A percentile compares a stretch with the other conserved stretches of the same genome.
Evolutionary conservation across 1,139 yeast species (phyloP).

Genomic region (Yamadazyma taylorii): DNA sequence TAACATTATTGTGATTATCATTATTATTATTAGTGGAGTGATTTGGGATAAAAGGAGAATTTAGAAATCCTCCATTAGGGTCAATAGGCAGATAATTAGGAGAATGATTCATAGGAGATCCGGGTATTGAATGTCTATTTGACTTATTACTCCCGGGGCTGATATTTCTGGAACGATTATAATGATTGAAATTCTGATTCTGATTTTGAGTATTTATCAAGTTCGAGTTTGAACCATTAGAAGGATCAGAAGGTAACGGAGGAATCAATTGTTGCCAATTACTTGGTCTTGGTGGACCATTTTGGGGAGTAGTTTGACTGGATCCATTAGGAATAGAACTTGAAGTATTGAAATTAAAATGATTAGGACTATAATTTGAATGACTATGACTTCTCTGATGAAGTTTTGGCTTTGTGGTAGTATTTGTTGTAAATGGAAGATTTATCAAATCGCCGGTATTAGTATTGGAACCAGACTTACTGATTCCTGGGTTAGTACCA

Average conservation of each 20-base stretch:
- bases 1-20: background rate
- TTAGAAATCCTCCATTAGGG: background rate
- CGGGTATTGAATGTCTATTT: conserved; percentile 17
- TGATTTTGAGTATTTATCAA: conserved; percentile 10
- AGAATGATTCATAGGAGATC: conserved; percentile 8
- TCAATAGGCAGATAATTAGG: background rate
- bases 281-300: conserved; percentile 1
- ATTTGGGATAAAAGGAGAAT: conserved; percentile 1
- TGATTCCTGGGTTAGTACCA: background rate
- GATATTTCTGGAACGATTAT: no score
- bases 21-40: background rate
- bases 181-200: no score
- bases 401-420: conserved; percentile 1
- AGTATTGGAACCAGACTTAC: background rate
- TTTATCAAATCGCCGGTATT: background rate
- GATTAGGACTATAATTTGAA: conserved; percentile 4
- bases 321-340: no score
- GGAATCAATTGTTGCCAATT: conserved; percentile 24
- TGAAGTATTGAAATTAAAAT: no score
- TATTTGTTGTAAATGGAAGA: background rate
- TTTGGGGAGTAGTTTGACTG: no score
- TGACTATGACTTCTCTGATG: conserved; percentile 18
- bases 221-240: conserved; percentile 12
- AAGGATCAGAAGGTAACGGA: conserved; percentile 18
- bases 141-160: conserved; percentile 9